Evolutionary conservation across 2,329 filamentous ascomycete species (phyloP).

Genomic region (Grosmannia huntii): DNA sequence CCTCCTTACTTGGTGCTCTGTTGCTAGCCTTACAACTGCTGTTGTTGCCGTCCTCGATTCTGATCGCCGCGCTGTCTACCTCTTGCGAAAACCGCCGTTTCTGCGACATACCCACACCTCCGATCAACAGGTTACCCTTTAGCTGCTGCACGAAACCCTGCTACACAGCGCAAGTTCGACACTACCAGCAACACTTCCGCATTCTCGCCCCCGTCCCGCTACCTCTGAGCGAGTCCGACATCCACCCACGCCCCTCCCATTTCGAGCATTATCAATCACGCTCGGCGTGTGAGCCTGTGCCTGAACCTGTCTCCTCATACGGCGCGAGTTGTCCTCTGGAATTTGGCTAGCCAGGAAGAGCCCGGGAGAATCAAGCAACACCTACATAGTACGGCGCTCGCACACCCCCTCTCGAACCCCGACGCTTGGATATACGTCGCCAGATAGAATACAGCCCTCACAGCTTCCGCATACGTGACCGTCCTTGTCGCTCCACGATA

Average conservation of each 20-base stretch:
- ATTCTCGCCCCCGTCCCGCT: neutral
- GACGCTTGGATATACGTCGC: neutral
- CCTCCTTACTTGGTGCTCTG: neutral
- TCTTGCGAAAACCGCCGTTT: neutral
- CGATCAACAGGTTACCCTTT: conserved; percentile 1
- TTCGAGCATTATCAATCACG: neutral
- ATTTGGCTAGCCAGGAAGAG: neutral
- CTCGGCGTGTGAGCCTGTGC: neutral
- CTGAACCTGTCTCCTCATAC: neutral
- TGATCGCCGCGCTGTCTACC: neutral
- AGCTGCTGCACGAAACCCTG: neutral
- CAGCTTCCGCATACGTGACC: neutral
- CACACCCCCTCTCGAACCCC: neutral
- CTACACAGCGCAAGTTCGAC: neutral
- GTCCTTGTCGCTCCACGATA: neutral
- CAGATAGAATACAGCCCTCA: neutral
- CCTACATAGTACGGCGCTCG: neutral
- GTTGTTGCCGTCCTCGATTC: neutral
- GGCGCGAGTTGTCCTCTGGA: neutral
- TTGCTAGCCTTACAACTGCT: neutral
- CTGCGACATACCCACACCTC: neutral
- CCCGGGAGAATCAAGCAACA: neutral
- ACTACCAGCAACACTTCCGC: neutral
- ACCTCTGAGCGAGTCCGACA: neutral
- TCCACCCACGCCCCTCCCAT: neutral